phyloP scores from a whole-genome alignment of 2,329 filamentous ascomycete genomes.

The Cladosporium oxysporum region DNA sequence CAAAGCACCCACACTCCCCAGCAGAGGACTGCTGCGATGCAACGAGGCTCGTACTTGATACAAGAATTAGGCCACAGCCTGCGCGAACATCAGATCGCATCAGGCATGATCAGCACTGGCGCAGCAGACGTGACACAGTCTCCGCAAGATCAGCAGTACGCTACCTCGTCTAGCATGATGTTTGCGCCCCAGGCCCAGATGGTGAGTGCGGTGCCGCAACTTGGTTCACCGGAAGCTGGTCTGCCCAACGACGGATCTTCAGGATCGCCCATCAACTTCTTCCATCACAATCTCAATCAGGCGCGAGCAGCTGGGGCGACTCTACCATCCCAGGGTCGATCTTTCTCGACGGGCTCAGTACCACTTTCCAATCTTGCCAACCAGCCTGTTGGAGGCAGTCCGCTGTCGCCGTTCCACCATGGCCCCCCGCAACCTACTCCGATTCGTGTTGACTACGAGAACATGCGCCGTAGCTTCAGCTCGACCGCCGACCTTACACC shows the following conservation, averaged over 20 bases:
- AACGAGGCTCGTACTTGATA: not conserved
- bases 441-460: not conserved
- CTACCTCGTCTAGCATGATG: not conserved
- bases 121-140: not conserved
- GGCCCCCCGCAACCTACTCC: not conserved
- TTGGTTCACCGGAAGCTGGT: not conserved
- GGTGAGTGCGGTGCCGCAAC: not conserved
- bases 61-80: not conserved
- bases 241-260: not conserved
- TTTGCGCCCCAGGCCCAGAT: not conserved
- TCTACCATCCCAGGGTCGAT: not conserved
- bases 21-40: not conserved
- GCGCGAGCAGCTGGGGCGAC: not conserved
- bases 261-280: not conserved
- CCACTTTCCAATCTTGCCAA: not conserved
- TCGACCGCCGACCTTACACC: slow-evolving; percentile 17
- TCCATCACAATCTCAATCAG: slow-evolving; percentile 9
- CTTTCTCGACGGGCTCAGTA: not conserved
- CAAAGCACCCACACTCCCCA: not conserved
- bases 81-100: not conserved
- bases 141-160: not conserved
- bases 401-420: not conserved
- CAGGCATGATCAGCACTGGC: not conserved
- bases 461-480: slow-evolving; percentile 17
- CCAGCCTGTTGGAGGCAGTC: not conserved